Conservation (phyloP, 192 early-diverging fungal genomes). For the Rhizophagus clarus region DNA sequence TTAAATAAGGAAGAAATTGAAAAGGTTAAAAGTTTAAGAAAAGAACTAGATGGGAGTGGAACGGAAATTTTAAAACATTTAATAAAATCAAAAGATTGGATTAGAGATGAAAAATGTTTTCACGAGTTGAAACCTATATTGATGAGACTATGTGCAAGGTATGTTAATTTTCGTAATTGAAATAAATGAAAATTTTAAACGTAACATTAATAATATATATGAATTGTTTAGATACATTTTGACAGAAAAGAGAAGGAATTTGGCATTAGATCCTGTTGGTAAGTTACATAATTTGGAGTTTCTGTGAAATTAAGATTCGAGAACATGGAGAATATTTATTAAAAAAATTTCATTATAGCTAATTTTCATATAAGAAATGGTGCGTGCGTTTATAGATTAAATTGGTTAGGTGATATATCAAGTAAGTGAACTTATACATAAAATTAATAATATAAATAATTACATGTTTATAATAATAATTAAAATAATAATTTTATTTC, state of each 20-base stretch:
- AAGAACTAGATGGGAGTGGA: not conserved
- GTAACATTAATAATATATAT: too few relatives aligned
- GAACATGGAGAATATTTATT: not conserved
- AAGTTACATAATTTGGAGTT: constrained; percentile 26
- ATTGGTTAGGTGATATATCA: constrained; percentile 88
- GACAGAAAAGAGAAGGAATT: constrained; percentile 62
- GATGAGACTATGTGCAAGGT: constrained; percentile 60
- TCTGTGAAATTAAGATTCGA: too few relatives aligned
- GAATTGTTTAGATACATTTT: constrained; percentile 56
- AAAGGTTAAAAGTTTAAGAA: not conserved
- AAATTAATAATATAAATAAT: too few relatives aligned
- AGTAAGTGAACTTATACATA: constrained; percentile 33
- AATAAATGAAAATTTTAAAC: too few relatives aligned
- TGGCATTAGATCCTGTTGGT: constrained; percentile 85
- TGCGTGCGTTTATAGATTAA: constrained; percentile 81
- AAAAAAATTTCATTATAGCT: constrained; percentile 38
- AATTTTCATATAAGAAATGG: constrained; percentile 97
- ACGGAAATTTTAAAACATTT: constrained; percentile 30
- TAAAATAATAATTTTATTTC: not conserved
- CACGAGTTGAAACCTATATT: constrained; percentile 58
- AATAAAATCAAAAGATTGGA: constrained; percentile 26
- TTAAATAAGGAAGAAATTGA: not conserved
- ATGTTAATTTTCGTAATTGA: too few relatives aligned
- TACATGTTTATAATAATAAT: not conserved
- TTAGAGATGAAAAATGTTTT: constrained; percentile 19